These are phyloP conservation scores for Houttuynia cordata DNA, from an alignment of 164 flowering plant species.

Conservation along the genomic window DNA sequence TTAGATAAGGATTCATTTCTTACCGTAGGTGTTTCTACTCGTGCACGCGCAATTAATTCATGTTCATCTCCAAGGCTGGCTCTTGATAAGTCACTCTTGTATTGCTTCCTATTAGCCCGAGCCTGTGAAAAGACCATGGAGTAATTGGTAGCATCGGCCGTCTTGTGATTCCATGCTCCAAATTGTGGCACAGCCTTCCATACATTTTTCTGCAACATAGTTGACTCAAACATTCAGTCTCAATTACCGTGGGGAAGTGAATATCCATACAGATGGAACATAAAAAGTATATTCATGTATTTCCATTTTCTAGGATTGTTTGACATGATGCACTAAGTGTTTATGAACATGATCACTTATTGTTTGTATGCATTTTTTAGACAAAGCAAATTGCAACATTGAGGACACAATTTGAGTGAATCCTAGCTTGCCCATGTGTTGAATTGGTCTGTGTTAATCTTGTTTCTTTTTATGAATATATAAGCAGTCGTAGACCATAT, in stretches of 20 bases:
- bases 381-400: background rate
- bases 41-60: constrained; percentile 17
- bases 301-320: background rate
- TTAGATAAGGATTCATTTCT: too few species aligned
- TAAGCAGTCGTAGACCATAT: background rate
- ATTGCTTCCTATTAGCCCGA: constrained; percentile 38
- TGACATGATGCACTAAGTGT: background rate
- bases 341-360: background rate
- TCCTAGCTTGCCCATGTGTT: constrained; percentile 3
- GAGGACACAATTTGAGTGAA: background rate
- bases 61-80: constrained; percentile 22
- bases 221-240: background rate
- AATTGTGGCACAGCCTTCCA: constrained; percentile 53
- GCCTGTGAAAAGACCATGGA: constrained; percentile 49
- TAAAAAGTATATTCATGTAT: background rate
- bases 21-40: constrained; percentile 4
- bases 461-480: background rate
- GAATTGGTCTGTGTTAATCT: background rate
- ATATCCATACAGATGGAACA: background rate
- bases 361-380: too few species aligned
- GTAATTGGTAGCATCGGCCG: constrained; percentile 28
- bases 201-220: constrained; percentile 13
- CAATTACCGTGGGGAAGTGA: background rate
- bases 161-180: constrained; percentile 41
- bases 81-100: constrained; percentile 21